These are phyloP conservation scores for Ceriops decandra DNA, from an alignment of 345 rosid genomes.

Conservation along the genomic window DNA sequence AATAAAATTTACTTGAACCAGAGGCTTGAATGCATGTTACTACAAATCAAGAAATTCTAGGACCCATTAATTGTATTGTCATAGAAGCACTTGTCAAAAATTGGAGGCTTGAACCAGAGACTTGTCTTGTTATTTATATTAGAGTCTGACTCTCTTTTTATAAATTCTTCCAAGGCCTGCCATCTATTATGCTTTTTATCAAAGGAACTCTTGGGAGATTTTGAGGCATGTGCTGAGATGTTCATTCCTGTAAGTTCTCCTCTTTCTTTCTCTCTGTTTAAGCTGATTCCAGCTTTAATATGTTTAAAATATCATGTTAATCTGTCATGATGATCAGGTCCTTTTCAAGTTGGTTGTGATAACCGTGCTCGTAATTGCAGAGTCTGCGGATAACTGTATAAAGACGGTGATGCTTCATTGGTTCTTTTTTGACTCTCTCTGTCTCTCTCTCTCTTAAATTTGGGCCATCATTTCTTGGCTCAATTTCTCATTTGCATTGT, in stretches of 20 bases:
- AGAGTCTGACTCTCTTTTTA: conserved; percentile 20
- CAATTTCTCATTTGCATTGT: conserved; percentile 11
- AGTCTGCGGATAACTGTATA: conserved; percentile 98
- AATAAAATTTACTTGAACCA: too few species aligned
- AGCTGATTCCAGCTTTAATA: conserved; percentile 12
- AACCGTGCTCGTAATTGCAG: conserved; percentile 99
- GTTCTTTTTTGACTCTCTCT: conserved; percentile 4
- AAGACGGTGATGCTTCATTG: conserved; percentile 58
- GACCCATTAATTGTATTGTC: background rate
- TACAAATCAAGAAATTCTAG: background rate
- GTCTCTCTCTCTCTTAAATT: background rate
- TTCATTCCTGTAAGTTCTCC: conserved; percentile 77
- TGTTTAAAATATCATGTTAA: conserved; percentile 26
- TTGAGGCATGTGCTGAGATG: conserved; percentile 90
- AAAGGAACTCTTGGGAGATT: conserved; percentile 95
- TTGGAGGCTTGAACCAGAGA: too few species aligned
- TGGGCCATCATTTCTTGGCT: background rate
- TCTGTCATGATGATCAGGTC: conserved; percentile 65
- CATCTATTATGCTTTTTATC: conserved; percentile 91
- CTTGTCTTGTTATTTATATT: background rate
- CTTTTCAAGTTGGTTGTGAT: conserved; percentile 99
- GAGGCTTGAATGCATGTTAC: too few species aligned
- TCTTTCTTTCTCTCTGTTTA: conserved; percentile 2
- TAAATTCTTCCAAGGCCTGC: conserved; percentile 54
- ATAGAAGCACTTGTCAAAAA: background rate